These are phyloP conservation scores for Chondrostereum purpureum DNA, from an alignment of 1,284 basidiomycete genomes.

Conservation along the genomic window DNA sequence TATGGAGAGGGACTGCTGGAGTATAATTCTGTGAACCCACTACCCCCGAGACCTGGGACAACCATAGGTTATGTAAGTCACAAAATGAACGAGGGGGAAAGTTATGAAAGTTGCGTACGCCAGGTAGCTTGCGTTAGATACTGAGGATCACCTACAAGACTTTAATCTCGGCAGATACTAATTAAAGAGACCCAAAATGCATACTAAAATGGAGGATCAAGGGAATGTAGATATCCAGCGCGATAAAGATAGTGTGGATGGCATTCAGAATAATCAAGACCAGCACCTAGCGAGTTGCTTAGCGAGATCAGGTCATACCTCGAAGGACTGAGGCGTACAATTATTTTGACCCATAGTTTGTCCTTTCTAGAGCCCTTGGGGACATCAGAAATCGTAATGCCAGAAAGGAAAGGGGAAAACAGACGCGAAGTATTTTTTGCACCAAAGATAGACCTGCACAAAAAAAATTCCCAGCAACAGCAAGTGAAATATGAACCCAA, in stretches of 20 bases:
- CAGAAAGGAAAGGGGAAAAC: background rate
- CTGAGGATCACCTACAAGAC: constrained; percentile 20
- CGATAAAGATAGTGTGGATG: constrained; percentile 27
- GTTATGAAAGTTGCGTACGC: constrained; percentile 22
- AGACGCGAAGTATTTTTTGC: constrained; percentile 13
- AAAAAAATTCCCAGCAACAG: constrained; percentile 33
- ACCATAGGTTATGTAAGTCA: background rate
- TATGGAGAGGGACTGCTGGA: background rate
- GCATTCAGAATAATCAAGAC: constrained; percentile 31
- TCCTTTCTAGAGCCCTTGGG: constrained; percentile 13
- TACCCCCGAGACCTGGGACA: constrained; percentile 21
- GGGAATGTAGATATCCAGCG: constrained; percentile 28
- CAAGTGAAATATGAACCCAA: constrained; percentile 26
- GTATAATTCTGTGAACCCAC: constrained; percentile 24
- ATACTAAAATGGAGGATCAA: constrained; percentile 31
- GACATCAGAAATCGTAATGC: background rate
- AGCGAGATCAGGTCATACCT: background rate
- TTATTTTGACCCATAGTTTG: constrained; percentile 17
- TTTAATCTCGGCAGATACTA: background rate
- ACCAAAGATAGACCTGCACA: constrained; percentile 31
- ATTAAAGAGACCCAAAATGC: background rate
- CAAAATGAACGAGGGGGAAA: constrained; percentile 2
- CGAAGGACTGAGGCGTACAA: constrained; percentile 11
- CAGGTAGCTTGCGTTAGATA: constrained; percentile 27
- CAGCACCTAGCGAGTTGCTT: constrained; percentile 19